Percentiles rank a stretch among this genome's conserved stretches.
These are phyloP conservation scores for Debaryomyces castellii DNA, from an alignment of 805 yeast genomes.

Conservation along the genomic window DNA sequence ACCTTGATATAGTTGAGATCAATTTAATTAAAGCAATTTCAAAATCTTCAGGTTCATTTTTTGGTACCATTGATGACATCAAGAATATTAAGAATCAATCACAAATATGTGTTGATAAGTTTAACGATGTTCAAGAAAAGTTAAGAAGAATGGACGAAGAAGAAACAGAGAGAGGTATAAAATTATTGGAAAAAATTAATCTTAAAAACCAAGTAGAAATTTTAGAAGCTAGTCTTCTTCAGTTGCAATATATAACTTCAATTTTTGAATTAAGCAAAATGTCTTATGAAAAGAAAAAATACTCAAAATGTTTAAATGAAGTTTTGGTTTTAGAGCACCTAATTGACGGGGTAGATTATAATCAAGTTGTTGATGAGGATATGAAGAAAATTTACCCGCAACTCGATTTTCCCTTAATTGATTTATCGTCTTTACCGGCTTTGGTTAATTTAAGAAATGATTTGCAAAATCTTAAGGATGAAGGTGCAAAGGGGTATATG, in stretches of 20 bases:
- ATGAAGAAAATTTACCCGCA: constrained; percentile 16
- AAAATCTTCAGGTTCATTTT: constrained; percentile 79
- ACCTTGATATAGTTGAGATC: constrained; percentile 82
- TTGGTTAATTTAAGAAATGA: constrained; percentile 50
- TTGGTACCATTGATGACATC: constrained; percentile 79
- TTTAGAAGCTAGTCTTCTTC: constrained; percentile 61
- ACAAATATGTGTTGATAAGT: constrained; percentile 45
- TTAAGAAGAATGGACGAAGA: constrained; percentile 47
- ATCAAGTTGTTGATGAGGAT: constrained; percentile 15
- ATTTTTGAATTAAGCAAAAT: constrained; percentile 34
- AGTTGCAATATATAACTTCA: constrained; percentile 41
- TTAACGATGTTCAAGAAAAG: constrained; percentile 45
- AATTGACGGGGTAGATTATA: constrained; percentile 31
- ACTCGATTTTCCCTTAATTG: constrained; percentile 32
- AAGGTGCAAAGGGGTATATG: constrained; percentile 69
- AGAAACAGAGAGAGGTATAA: constrained; percentile 51
- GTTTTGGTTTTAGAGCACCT: constrained; percentile 58
- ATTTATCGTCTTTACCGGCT: constrained; percentile 50
- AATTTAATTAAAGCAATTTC: constrained; percentile 81
- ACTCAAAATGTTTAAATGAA: constrained; percentile 55
- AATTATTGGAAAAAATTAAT: constrained; percentile 47
- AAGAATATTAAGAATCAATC: constrained; percentile 61
- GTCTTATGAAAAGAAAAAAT: constrained; percentile 44
- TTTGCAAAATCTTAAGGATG: constrained; percentile 54
- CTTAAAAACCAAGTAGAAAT: constrained; percentile 59